Conservation (phyloP, 2,329 filamentous ascomycete species). For the Aulographum hederae region DNA sequence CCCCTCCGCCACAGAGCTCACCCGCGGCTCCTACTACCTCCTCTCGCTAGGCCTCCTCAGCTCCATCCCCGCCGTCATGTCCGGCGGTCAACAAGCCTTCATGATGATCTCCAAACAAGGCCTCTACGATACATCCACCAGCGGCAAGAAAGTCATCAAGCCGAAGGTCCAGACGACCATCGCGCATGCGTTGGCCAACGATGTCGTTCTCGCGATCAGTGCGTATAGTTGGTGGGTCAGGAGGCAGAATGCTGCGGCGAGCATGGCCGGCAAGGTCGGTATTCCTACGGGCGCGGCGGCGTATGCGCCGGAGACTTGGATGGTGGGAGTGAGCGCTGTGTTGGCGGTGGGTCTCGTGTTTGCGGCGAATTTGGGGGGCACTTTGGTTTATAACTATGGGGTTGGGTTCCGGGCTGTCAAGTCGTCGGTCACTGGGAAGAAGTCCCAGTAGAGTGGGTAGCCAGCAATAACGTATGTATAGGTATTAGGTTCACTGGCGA, state of each 20-base stretch:
- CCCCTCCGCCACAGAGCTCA: conserved; percentile 12
- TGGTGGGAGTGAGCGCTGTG: conserved; percentile 18
- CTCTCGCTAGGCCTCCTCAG: conserved; percentile 20
- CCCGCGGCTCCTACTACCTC: conserved; percentile 24
- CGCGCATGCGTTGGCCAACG: conserved; percentile 23
- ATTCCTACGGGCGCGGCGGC: no score
- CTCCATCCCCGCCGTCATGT: conserved; percentile 14
- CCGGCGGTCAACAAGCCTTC: conserved; percentile 19
- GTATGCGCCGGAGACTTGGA: conserved; percentile 18
- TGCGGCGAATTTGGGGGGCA: conserved; percentile 24
- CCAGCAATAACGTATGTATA: no score
- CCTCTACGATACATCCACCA: conserved; percentile 13
- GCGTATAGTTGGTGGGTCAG: conserved; percentile 26
- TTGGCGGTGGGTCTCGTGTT: conserved; percentile 18
- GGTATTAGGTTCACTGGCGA: no score
- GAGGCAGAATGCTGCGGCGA: no score
- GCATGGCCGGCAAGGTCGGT: conserved; percentile 9
- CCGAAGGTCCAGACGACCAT: conserved; percentile 23
- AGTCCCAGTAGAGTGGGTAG: no score
- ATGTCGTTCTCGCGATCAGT: conserved; percentile 19
- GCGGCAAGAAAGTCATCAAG: conserved; percentile 10
- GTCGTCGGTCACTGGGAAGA: no score
- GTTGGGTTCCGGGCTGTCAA: no score
- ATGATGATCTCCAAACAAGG: conserved; percentile 24
- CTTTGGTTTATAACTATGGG: conserved; percentile 25